Evolutionary conservation across 2,329 filamentous ascomycete species (phyloP).

Genomic region (Tetracladium maxilliforme): DNA sequence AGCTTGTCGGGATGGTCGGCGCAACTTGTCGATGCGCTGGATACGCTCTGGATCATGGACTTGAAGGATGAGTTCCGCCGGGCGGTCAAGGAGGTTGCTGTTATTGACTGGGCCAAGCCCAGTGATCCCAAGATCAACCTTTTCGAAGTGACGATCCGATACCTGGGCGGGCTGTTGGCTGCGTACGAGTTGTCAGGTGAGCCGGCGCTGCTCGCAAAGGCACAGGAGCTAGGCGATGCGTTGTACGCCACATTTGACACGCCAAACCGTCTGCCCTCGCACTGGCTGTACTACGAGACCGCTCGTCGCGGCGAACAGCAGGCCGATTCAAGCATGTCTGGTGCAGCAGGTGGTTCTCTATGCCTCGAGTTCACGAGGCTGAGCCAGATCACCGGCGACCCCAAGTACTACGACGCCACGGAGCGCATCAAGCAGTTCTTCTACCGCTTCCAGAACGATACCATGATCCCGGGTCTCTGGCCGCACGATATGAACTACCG

Average conservation of each 20-base stretch:
- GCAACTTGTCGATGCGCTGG: constrained; percentile 43
- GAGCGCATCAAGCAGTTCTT: constrained; percentile 38
- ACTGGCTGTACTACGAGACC: constrained; percentile 28
- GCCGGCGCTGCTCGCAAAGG: constrained; percentile 42
- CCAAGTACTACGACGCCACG: constrained; percentile 47
- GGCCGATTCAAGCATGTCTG: constrained; percentile 13
- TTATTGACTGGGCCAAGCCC: constrained; percentile 36
- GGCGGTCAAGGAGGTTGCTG: constrained; percentile 30
- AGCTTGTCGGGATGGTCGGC: constrained; percentile 40
- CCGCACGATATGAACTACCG: constrained; percentile 53
- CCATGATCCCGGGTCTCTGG: constrained; percentile 42
- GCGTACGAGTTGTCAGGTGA: constrained; percentile 39
- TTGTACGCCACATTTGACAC: constrained; percentile 55
- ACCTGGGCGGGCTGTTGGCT: constrained; percentile 53
- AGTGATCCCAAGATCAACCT: constrained; percentile 35
- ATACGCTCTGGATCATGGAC: constrained; percentile 49
- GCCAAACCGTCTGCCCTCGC: constrained; percentile 49
- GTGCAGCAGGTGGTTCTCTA: constrained; percentile 46
- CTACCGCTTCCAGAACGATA: constrained; percentile 31
- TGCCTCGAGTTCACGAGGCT: constrained; percentile 48
- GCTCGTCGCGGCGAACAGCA: constrained; percentile 4
- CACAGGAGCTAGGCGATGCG: constrained; percentile 46
- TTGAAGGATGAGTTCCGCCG: constrained; percentile 38
- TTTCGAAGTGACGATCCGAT: constrained; percentile 59
- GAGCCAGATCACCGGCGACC: constrained; percentile 46